Percentiles rank a stretch among this genome's conserved stretches.
These are phyloP conservation scores for Zizania latifolia DNA, from an alignment of 176 grass and related monocot genomes.

Conservation along the genomic window DNA sequence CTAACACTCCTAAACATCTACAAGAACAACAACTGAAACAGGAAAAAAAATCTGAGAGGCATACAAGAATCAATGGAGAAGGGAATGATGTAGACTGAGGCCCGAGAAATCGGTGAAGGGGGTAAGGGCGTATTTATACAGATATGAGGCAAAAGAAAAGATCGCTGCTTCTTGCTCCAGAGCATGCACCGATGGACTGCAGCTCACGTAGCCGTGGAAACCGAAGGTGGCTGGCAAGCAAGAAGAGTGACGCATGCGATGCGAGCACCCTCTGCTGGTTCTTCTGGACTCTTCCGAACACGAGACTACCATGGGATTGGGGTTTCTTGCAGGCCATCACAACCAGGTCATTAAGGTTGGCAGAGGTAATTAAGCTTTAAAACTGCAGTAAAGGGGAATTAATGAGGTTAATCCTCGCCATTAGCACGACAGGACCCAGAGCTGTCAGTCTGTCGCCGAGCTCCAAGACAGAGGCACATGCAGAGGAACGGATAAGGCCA, in stretches of 20 bases:
- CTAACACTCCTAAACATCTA: background rate
- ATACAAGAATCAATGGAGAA: conserved; percentile 19
- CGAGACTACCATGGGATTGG: conserved; percentile 10
- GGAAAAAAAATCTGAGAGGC: background rate
- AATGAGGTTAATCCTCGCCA: background rate
- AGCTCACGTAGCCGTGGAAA: conserved; percentile 22
- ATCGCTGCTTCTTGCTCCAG: background rate
- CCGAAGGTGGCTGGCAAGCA: conserved; percentile 6
- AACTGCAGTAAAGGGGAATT: background rate
- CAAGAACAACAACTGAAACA: background rate
- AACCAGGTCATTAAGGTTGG: background rate
- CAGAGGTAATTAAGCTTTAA: background rate
- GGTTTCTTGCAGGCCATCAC: conserved; percentile 27
- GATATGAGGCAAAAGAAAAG: conserved; percentile 30
- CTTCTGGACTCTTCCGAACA: conserved; percentile 6
- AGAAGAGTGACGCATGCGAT: conserved; percentile 12
- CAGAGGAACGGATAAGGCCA: conserved; percentile 12
- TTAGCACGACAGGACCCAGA: conserved; percentile 14
- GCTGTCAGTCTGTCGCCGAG: background rate
- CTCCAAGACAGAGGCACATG: conserved; percentile 13
- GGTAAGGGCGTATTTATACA: conserved; percentile 16
- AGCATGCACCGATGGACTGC: background rate
- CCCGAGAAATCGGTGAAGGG: background rate
- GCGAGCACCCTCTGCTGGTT: background rate
- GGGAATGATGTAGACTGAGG: background rate